Evolutionary conservation across 768 basidiomycete species (phyloP), one percentile per base, ranked within the genome.

Genomic region (Tricholoma flavovirens): DNA sequence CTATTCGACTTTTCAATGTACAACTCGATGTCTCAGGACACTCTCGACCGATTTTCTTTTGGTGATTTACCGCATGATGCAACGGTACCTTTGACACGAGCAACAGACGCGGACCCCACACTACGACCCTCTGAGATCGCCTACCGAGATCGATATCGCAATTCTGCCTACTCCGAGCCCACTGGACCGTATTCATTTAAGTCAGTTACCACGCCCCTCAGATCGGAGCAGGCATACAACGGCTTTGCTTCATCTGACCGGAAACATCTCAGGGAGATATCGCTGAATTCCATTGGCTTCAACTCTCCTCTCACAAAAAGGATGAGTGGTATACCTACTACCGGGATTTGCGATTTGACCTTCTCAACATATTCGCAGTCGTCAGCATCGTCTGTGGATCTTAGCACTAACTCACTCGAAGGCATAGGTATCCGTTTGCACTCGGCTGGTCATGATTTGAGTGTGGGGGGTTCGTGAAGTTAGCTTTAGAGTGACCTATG

Each of bases 1-100:
- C 26, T 63, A 8, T 66, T 66, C 51, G 60, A 62, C 53, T 62
- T 66, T 36, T 55, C 49, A 19, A 57, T 63, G 60, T 66, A 65
- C 55, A 38, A 49, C 10, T 59, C 56, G 9, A 40, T 56, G 26
- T 63, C 62, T 17, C 60, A 53, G 10, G 58, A 64, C 24, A 61
- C 36, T 45, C 19, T 19, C 35, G n/a, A 3, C 5, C 40, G 12
- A 49, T 56, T 59, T 51, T 35, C 42, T 33, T 17, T 56, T 21
- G 48, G 42, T 15, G 2, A 19, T 19, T 42, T 40, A 11, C 40
- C 48, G 4, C 26, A 36, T 30, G 36, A 56, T 38, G 12, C 45
- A 9, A 56, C 55, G 10, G n/a, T 24, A 11, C 36, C 46, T 32
- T 21, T 38, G n/a, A n/a, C 49, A 30, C 49, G 24, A 12, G 15